These are phyloP conservation scores for Trametes sp. DNA, from an alignment of 1,284 basidiomycete species.

Conservation along the genomic window DNA sequence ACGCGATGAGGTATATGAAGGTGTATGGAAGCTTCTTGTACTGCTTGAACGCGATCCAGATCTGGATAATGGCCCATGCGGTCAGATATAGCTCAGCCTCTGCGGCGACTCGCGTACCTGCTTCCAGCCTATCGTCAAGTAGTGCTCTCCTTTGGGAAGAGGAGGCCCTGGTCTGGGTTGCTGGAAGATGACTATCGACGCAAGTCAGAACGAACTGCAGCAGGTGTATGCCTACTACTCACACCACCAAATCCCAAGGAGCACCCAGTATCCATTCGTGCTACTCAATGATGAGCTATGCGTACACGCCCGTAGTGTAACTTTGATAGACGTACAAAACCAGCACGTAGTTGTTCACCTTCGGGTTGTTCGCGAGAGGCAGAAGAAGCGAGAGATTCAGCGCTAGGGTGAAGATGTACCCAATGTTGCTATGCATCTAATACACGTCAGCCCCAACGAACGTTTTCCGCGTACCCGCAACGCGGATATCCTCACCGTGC, in stretches of 20 bases:
- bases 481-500: slow-evolving; percentile 80
- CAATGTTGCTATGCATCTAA: slow-evolving; percentile 80
- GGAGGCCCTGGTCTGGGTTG: slow-evolving; percentile 76
- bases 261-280: slow-evolving; percentile 78
- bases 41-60: slow-evolving; percentile 73
- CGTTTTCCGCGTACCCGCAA: background rate
- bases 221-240: slow-evolving; percentile 35
- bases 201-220: background rate
- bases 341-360: slow-evolving; percentile 76
- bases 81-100: background rate
- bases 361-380: slow-evolving; percentile 68
- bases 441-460: background rate
- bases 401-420: slow-evolving; percentile 70
- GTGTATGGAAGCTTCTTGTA: slow-evolving; percentile 79
- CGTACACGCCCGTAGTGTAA: background rate
- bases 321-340: slow-evolving; percentile 54
- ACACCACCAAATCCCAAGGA: slow-evolving; percentile 86
- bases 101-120: slow-evolving; percentile 49
- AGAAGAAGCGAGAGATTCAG: slow-evolving; percentile 80
- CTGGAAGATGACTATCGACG: slow-evolving; percentile 71
- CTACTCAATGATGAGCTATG: slow-evolving; percentile 39
- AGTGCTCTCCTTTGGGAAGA: slow-evolving; percentile 74
- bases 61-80: slow-evolving; percentile 41
- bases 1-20: slow-evolving; percentile 77
- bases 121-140: slow-evolving; percentile 83